Evolutionary conservation across 768 basidiomycete genomes (phyloP).

Genomic region (Scleroderma citrinum): DNA sequence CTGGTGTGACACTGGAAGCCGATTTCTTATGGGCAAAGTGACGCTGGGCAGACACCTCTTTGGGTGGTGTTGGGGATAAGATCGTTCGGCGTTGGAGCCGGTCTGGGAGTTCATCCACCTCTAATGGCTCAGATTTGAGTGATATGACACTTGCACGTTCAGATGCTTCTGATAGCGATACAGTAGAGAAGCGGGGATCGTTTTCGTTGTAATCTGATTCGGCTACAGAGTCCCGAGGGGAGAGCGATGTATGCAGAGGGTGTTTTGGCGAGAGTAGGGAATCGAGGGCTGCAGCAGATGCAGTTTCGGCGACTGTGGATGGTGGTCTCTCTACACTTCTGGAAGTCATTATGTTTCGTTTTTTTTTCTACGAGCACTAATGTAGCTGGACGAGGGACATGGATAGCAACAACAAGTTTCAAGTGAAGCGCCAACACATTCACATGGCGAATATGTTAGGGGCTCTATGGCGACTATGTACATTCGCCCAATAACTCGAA

Average conservation of each 20-base stretch:
- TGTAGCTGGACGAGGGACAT: conserved; percentile 8
- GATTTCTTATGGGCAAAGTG: conserved; percentile 53
- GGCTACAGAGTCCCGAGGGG: conserved; percentile 39
- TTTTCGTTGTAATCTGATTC: conserved; percentile 60
- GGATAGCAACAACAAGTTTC: conserved; percentile 1
- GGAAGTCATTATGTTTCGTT: background rate
- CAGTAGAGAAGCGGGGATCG: conserved; percentile 45
- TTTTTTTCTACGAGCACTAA: conserved; percentile 9
- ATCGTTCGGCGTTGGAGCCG: conserved; percentile 27
- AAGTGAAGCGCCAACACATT: background rate
- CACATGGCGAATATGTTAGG: too few relatives aligned
- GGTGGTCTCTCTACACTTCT: conserved; percentile 11
- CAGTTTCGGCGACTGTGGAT: conserved; percentile 6
- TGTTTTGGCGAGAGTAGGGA: conserved; percentile 47
- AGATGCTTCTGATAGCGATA: conserved; percentile 31
- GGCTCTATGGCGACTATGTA: too few relatives aligned
- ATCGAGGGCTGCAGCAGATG: conserved; percentile 31
- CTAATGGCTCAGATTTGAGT: conserved; percentile 10
- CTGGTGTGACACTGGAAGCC: conserved; percentile 51
- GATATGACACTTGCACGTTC: conserved; percentile 31
- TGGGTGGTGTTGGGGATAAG: conserved; percentile 20
- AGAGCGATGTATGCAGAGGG: conserved; percentile 23
- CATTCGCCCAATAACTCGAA: too few relatives aligned
- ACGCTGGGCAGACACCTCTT: conserved; percentile 15
- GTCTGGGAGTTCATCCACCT: conserved; percentile 16